phyloP scores from a whole-genome alignment of 768 basidiomycete genomes.

The Boletus huronensis region DNA sequence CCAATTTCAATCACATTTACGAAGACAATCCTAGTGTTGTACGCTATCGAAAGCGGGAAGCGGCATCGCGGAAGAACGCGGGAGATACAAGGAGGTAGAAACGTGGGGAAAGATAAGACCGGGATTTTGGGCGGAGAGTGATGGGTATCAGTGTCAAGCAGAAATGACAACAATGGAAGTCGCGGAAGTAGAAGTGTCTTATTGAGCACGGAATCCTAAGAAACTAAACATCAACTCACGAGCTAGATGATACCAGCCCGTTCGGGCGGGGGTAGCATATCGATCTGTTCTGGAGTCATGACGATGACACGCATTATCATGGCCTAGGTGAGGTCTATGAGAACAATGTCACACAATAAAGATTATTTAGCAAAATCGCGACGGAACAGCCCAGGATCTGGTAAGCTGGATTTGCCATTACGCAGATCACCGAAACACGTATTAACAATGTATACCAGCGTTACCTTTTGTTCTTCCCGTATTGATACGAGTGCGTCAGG shows the following conservation, averaged over 20 bases:
- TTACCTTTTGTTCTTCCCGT: conserved; percentile 68
- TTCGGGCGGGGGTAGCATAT: conserved; percentile 67
- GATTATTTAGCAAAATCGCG: neutral
- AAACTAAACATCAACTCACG: conserved; percentile 44
- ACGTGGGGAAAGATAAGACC: conserved; percentile 12
- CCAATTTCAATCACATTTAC: conserved; percentile 17
- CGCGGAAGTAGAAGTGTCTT: conserved; percentile 5
- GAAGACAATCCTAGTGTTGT: conserved; percentile 31
- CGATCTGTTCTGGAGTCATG: conserved; percentile 85
- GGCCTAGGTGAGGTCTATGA: conserved; percentile 39
- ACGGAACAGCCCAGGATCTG: neutral
- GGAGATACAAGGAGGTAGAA: conserved; percentile 5
- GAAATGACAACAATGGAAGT: conserved; percentile 15
- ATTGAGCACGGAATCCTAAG: conserved; percentile 8
- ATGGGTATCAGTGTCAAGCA: conserved; percentile 27
- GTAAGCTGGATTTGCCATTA: neutral
- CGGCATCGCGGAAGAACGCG: conserved; percentile 14
- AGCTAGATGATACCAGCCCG: conserved; percentile 78
- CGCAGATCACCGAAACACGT: conserved; percentile 2
- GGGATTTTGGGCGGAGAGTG: conserved; percentile 10
- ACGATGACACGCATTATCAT: conserved; percentile 75
- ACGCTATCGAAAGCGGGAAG: conserved; percentile 21
- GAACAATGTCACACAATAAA: conserved; percentile 4
- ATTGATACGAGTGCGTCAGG: conserved; percentile 56
- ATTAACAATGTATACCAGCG: conserved; percentile 10